These are phyloP conservation scores for Emergomyces pasteurianus DNA, from an alignment of 2,329 filamentous ascomycete genomes.

Conservation along the genomic window DNA sequence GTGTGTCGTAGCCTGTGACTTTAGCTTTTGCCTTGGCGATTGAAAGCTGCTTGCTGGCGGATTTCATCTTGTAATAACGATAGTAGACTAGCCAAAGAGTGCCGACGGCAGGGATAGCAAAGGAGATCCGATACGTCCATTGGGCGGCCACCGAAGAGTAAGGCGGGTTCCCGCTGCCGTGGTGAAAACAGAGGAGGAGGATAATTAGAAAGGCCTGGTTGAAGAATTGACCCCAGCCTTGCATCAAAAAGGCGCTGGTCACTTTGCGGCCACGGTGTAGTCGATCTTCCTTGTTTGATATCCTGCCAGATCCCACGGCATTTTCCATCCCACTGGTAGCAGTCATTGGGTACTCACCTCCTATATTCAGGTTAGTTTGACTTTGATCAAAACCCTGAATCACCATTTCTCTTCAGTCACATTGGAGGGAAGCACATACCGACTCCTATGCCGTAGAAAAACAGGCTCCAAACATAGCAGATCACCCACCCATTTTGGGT, in stretches of 20 bases:
- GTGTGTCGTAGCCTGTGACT: conserved; percentile 86
- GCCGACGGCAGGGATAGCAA: conserved; percentile 79
- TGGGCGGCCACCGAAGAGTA: conserved; percentile 70
- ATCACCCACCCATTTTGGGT: conserved; percentile 91
- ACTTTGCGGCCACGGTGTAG: conserved; percentile 93
- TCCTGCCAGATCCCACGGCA: conserved; percentile 68
- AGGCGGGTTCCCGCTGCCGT: conserved; percentile 60
- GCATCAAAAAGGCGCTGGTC: conserved; percentile 93
- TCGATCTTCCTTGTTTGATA: conserved; percentile 85
- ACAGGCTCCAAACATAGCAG: conserved; percentile 88
- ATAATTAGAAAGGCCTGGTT: conserved; percentile 88
- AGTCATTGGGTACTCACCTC: conserved; percentile 93
- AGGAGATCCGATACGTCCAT: conserved; percentile 85
- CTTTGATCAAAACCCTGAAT: no score
- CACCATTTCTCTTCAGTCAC: neutral
- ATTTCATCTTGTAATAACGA: conserved; percentile 87
- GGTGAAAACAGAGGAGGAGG: conserved; percentile 78
- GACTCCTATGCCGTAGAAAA: conserved; percentile 67
- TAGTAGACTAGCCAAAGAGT: conserved; percentile 95
- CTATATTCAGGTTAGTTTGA: conserved; percentile 33
- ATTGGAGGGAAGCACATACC: conserved; percentile 15
- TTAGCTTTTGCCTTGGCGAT: conserved; percentile 73
- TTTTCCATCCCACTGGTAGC: conserved; percentile 93
- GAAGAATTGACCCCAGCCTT: conserved; percentile 92
- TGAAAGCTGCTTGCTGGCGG: conserved; percentile 70